These are phyloP conservation scores for Cyclotella atomus DNA, from an alignment of 108 stramenopile genomes.

Conservation along the genomic window DNA sequence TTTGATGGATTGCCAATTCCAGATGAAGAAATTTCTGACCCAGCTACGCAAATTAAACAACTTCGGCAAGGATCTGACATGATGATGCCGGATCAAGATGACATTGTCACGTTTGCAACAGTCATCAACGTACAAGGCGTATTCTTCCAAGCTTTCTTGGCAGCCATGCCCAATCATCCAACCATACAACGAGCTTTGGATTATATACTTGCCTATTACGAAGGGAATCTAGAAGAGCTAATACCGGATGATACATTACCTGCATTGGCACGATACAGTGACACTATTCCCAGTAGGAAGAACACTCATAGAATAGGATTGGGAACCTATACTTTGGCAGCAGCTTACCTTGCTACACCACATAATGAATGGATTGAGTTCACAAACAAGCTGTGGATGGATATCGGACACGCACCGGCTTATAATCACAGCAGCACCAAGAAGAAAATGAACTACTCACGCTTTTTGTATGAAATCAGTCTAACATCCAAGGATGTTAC, in stretches of 20 bases:
- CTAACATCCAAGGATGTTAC: constrained; percentile 3
- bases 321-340: constrained; percentile 17
- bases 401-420: not conserved
- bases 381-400: not conserved
- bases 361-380: constrained; percentile 13
- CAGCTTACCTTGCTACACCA: not conserved
- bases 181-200: constrained; percentile 22
- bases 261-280: not conserved
- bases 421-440: not conserved
- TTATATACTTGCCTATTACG: constrained; percentile 37
- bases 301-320: not conserved
- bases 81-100: not conserved
- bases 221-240: constrained; percentile 1
- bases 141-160: constrained; percentile 46
- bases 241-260: not conserved
- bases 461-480: constrained; percentile 16
- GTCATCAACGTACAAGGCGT: constrained; percentile 11
- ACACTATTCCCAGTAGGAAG: constrained; percentile 9
- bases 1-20: constrained; percentile 8
- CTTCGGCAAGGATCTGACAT: not conserved
- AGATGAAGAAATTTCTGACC: not conserved
- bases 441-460: constrained; percentile 6
- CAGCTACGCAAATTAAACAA: not conserved
- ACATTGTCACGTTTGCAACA: constrained; percentile 22
- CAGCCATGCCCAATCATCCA: constrained; percentile 21